These are phyloP conservation scores for Bullera alba DNA, from an alignment of 768 basidiomycete genomes.

Conservation along the genomic window DNA sequence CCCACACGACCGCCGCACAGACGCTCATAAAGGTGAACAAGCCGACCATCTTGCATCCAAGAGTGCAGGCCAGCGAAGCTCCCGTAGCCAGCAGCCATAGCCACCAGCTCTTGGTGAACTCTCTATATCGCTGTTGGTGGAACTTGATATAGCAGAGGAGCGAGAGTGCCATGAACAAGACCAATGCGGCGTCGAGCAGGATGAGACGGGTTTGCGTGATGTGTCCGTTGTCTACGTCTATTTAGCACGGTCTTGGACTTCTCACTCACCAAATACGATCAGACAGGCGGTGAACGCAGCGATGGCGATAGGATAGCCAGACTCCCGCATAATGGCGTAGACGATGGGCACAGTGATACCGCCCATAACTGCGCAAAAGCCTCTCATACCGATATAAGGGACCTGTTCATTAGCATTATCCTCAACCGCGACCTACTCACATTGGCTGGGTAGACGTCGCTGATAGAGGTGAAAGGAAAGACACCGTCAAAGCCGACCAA, in stretches of 20 bases:
- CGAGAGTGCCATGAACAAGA: constrained; percentile 92
- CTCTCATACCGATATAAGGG: constrained; percentile 88
- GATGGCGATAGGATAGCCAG: constrained; percentile 85
- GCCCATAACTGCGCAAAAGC: constrained; percentile 83
- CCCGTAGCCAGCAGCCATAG: constrained; percentile 86
- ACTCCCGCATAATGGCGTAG: constrained; percentile 96
- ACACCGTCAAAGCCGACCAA: constrained; percentile 91
- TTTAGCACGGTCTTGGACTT: neutral
- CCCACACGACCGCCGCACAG: constrained; percentile 83
- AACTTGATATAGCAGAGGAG: constrained; percentile 90
- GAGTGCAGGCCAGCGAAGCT: constrained; percentile 86
- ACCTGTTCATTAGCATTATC: constrained; percentile 44
- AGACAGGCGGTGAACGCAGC: constrained; percentile 81
- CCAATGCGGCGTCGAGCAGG: constrained; percentile 82
- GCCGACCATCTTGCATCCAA: constrained; percentile 97
- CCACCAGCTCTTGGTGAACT: constrained; percentile 90
- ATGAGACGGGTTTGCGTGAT: constrained; percentile 93
- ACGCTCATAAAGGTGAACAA: constrained; percentile 81
- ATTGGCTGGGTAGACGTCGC: constrained; percentile 80
- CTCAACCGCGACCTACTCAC: constrained; percentile 41
- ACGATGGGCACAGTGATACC: constrained; percentile 84
- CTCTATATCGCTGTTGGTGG: constrained; percentile 86
- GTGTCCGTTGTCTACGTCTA: constrained; percentile 77
- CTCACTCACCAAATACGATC: constrained; percentile 68
- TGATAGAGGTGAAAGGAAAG: constrained; percentile 91